Evolutionary conservation across 805 yeast species (phyloP), one percentile per base, ranked within the genome.

Genomic region (Ogataea henricii): DNA sequence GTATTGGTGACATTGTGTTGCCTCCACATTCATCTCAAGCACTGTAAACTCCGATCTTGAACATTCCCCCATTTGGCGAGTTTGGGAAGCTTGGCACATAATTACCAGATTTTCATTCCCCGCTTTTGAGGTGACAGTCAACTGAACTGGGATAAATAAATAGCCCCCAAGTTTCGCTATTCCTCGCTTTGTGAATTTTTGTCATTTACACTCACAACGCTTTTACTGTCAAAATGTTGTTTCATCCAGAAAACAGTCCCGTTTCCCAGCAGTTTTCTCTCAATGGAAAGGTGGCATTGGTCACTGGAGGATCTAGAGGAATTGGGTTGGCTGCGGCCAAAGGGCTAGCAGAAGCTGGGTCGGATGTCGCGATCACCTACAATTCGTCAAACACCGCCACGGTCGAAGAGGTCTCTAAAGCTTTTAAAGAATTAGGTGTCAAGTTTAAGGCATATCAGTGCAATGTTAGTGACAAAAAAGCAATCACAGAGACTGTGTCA

Each of bases 241-340:
- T 18, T 18, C 37, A 18, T 9, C 37, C 37, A 34, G n/a, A 34
- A 34, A 23, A 34, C 8, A 42, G 51, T 18, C 53, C 47, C 13
- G 51, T 46, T 18, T 30, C 39, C 8, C 45, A 55, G 12, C 41
- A 53, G n/a, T 75, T 70, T 49, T 70, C 76, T 1, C 63, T 72
- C 20, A 61, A 64, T 38, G 77, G 74, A 6, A 71, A 72, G 52
- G 67, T 65, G 4, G 72, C 76, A 13, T 52, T 74, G n/a, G 61
- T 78, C 22, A 74, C 84, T 14, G 85, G 85, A 12, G 83, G 78
- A 12, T 74, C 82, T 21, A 72, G 79, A 22, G 85, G 85, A 3
- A 80, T 80, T 51, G 85, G 85, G 2, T 70, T 71, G 14, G 76
- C 74, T 30, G 75, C 79, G 40, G 81, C 80, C 16, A 61, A 65